Evolutionary conservation across 805 yeast species (phyloP), one percentile per base, ranked within the genome.

Genomic region (Brettanomyces custersianus): DNA sequence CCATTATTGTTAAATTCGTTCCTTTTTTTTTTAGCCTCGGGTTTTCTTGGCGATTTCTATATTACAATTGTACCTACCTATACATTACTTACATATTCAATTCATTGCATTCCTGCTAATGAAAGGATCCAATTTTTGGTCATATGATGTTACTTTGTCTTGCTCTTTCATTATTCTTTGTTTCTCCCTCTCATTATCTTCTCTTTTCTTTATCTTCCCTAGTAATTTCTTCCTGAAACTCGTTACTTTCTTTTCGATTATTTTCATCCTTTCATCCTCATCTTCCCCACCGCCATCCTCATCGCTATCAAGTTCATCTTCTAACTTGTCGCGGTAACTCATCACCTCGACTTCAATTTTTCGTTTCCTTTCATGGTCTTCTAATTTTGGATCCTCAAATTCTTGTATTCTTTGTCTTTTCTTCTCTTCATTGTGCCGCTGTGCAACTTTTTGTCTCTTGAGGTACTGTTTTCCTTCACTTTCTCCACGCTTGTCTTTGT

Each of bases 281-380:
- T 11, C 15, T n/a, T 12, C 28, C n/a, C 15, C 28, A 8, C 4
- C n/a, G n/a, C n/a, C 28, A 8, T 25, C 28, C n/a, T 25, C 28
- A 8, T 25, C 12, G 12, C 12, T 12, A 22, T 12, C n/a, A 8
- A 25, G 28, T 12, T 62, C 57, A 20, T 74, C 80, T 42, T 75
- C 82, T 15, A 77, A 47, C 26, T 53, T 34, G 34, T 74, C 80
- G 17, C 77, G 45, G 20, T 66, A 60, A 30, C 72, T 73, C 63
- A 66, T 62, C 24, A 77, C 68, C 42, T 57, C 52, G 9, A 72
- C 58, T 33, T 70, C 76, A 1, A 70, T 46, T 15, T 44, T 43
- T 32, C 77, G 47, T 33, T 54, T 59, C 12, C 29, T 31, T 20
- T 65, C 59, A 41, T 68, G 75, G 0, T 40, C 47, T 4, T 31